Percentiles rank a stretch among this genome's conserved stretches.
Conservation (phyloP, 768 basidiomycete genomes). For the Butyriboletus loyo region DNA sequence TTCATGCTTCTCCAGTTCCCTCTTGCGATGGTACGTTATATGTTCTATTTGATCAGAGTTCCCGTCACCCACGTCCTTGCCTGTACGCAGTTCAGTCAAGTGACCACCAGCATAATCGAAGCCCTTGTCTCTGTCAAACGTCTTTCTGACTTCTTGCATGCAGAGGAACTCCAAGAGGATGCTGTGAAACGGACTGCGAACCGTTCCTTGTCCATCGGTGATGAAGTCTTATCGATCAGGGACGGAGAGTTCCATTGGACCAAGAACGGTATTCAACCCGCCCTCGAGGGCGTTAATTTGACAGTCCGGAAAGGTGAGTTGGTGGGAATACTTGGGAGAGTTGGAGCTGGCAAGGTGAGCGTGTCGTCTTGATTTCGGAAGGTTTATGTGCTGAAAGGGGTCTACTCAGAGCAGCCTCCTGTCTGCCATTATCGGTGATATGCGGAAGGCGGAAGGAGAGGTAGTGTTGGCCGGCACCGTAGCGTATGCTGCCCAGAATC, state of each 20-base stretch:
- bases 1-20: slow-evolving; percentile 89
- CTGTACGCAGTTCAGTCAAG: slow-evolving; percentile 54
- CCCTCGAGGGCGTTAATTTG: slow-evolving; percentile 76
- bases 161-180: slow-evolving; percentile 78
- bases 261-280: slow-evolving; percentile 49
- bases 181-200: slow-evolving; percentile 56
- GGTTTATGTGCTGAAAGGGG: neutral
- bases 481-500: slow-evolving; percentile 84
- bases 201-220: slow-evolving; percentile 47
- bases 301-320: slow-evolving; percentile 80
- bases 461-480: slow-evolving; percentile 67
- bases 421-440: slow-evolving; percentile 84
- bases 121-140: slow-evolving; percentile 81
- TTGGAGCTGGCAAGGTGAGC: slow-evolving; percentile 84
- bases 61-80: neutral
- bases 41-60: neutral
- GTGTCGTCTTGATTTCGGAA: neutral
- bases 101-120: slow-evolving; percentile 81
- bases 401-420: slow-evolving; percentile 60
- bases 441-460: slow-evolving; percentile 72
- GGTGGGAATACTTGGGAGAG: slow-evolving; percentile 81
- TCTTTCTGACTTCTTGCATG: slow-evolving; percentile 68
- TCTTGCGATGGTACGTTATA: slow-evolving; percentile 63
- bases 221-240: slow-evolving; percentile 67
- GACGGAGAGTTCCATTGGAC: slow-evolving; percentile 85